These are phyloP conservation scores for Monosporascus sp. DNA, from an alignment of 2,329 filamentous ascomycete species.

Conservation along the genomic window DNA sequence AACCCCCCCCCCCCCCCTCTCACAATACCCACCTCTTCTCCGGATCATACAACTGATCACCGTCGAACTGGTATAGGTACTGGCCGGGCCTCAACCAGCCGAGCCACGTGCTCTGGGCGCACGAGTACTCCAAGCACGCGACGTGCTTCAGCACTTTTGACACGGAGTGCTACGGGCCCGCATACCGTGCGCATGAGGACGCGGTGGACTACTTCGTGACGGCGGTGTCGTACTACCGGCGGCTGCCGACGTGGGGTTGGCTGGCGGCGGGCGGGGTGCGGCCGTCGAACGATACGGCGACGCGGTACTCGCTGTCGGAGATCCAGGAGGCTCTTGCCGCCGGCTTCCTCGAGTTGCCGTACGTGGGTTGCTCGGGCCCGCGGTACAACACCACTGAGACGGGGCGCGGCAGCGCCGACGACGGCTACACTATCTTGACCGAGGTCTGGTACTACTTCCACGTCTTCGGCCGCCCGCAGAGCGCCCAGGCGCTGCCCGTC, in stretches of 20 bases:
- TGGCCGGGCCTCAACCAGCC: conserved; percentile 55
- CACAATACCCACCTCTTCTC: conserved; percentile 4
- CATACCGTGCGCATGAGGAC: conserved; percentile 50
- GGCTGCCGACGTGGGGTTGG: conserved; percentile 56
- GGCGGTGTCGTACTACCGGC: conserved; percentile 49
- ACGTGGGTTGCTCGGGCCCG: conserved; percentile 56
- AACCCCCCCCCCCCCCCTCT: conserved; percentile 6
- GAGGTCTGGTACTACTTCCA: conserved; percentile 66
- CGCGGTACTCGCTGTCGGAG: conserved; percentile 46
- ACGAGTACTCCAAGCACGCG: conserved; percentile 64
- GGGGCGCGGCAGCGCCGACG: conserved; percentile 48
- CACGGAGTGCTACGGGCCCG: conserved; percentile 56
- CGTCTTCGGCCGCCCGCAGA: conserved; percentile 52
- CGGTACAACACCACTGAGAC: conserved; percentile 54
- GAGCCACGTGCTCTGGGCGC: conserved; percentile 58
- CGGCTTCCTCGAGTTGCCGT: conserved; percentile 50
- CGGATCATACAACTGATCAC: not conserved
- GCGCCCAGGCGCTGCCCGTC: conserved; percentile 38
- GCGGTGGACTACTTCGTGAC: conserved; percentile 61
- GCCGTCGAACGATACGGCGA: conserved; percentile 54
- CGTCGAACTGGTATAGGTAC: conserved; percentile 25
- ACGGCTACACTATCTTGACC: conserved; percentile 49
- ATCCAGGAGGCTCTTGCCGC: conserved; percentile 45
- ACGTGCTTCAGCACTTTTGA: conserved; percentile 65
- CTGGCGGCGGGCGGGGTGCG: conserved; percentile 47